These are phyloP conservation scores for Vigna angularis DNA, from an alignment of 306 rosid genomes.

Conservation along the genomic window DNA sequence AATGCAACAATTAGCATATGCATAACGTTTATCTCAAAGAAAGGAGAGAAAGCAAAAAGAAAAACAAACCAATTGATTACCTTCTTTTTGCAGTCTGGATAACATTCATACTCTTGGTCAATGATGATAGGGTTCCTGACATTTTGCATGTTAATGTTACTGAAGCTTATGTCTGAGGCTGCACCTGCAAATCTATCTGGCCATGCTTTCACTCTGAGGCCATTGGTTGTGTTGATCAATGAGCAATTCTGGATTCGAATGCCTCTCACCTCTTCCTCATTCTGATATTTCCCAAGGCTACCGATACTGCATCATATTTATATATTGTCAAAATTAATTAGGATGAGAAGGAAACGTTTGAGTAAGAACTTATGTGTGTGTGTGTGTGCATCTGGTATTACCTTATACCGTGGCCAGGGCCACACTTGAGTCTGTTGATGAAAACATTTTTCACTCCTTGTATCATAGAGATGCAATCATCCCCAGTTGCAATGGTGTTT, in stretches of 20 bases:
- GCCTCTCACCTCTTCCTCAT: slow-evolving; percentile 44
- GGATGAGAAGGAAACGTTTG: no score
- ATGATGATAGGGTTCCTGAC: slow-evolving; percentile 54
- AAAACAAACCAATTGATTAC: not conserved
- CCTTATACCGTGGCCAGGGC: slow-evolving; percentile 62
- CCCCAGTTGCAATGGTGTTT: slow-evolving; percentile 48
- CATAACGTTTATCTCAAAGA: not conserved
- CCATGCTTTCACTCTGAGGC: slow-evolving; percentile 55
- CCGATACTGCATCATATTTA: slow-evolving; percentile 37
- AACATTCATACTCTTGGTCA: slow-evolving; percentile 52
- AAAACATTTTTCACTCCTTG: slow-evolving; percentile 31
- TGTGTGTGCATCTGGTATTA: not conserved
- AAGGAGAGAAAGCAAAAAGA: no score
- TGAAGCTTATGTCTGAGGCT: slow-evolving; percentile 44
- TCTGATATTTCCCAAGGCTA: slow-evolving; percentile 47
- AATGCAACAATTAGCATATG: not conserved
- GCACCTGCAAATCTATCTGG: slow-evolving; percentile 34
- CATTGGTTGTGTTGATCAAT: slow-evolving; percentile 48
- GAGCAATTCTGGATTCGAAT: slow-evolving; percentile 25
- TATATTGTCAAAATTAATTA: not conserved
- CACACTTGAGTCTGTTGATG: slow-evolving; percentile 48
- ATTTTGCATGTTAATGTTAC: slow-evolving; percentile 42
- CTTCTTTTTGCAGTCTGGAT: slow-evolving; percentile 45
- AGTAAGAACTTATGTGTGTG: no score
- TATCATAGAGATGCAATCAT: slow-evolving; percentile 55